These are phyloP conservation scores for Solanum lycopersicoides DNA, from an alignment of 257 asterid genomes.

Conservation along the genomic window DNA sequence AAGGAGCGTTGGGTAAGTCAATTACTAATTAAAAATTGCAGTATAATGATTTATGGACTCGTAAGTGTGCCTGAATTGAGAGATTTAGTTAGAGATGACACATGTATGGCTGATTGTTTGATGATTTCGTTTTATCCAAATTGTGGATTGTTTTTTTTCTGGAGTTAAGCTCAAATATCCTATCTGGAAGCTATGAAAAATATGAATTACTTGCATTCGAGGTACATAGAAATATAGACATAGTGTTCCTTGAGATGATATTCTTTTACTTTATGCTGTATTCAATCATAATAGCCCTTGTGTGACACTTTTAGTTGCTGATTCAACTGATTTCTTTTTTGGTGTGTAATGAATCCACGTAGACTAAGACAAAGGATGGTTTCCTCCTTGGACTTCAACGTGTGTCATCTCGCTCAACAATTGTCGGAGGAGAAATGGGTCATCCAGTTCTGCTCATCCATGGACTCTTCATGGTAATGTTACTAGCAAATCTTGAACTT, in stretches of 20 bases:
- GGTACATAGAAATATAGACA: not conserved
- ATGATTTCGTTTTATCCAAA: not conserved
- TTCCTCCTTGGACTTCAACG: constrained; percentile 85
- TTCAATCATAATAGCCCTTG: not conserved
- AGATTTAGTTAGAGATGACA: not conserved
- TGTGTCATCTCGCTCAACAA: constrained; percentile 51
- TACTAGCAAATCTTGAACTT: not conserved
- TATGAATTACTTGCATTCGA: not conserved
- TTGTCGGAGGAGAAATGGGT: constrained; percentile 16
- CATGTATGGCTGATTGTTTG: not conserved
- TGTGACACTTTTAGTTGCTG: not conserved
- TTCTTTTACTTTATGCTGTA: not conserved
- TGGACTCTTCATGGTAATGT: constrained; percentile 80
- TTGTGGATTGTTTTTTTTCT: not conserved
- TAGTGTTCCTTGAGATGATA: not conserved
- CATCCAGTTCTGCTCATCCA: constrained; percentile 83
- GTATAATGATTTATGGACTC: not conserved
- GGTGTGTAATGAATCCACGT: not conserved
- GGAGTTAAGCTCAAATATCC: not conserved
- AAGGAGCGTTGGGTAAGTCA: not conserved
- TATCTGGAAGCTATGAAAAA: not conserved
- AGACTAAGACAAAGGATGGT: constrained; percentile 80
- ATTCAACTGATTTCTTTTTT: not conserved
- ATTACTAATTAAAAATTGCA: not conserved
- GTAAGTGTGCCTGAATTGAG: not conserved